Base-by-base conservation (phyloP, 139 green algal species). In the Edaphochlamys debaryana region DNA sequence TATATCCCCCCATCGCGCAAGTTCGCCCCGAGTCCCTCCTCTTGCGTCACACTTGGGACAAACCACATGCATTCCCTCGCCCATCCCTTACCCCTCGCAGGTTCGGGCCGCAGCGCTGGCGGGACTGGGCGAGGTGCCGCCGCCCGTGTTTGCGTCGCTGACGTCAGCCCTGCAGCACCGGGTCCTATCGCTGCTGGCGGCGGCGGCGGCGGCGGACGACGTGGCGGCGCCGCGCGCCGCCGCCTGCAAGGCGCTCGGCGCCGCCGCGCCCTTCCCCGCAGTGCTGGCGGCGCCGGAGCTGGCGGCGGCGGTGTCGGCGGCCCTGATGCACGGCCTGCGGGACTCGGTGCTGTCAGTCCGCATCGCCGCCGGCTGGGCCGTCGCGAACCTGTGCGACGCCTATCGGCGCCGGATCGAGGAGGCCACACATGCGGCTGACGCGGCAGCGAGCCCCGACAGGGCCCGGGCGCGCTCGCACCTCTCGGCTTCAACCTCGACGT, bases 321-420 rank as follows among this genome's bases (percentile, higher is more conserved):
- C 67, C 6, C 30, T 90, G 64, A 15, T 22, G 27, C 19, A 9
- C 17, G 56, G 36, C 37, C 70, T 81, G 42, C 45, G 36, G 4
- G 86, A 89, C 41, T 20, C 36, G 5, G 83, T 88, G n/a, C 72
- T 90, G 56, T 92, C 88, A 0, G 90, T 93, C 25, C 71, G 90
- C 64, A 85, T 95, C 11, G 75, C 74, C 17, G 89, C 89, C 1
- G 87, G 77, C 17, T 93, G 89, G 89, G 87, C 87, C 0, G 36
- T 93, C 11, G 92, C 92, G 29, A 94, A 91, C 73, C 52, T 90
- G n/a, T 89, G 85, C 66, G 88, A 93, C 34, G 79, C 79, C 15
- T 38, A 69, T 68, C 79, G 48, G 30, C 32, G 60, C 5, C 64
- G n/a, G 23, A 29, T 48, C 25, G n/a, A 54, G 8, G 77, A 75